phyloP scores from a whole-genome alignment of 345 rosid species.

The Litchi chinensis region DNA sequence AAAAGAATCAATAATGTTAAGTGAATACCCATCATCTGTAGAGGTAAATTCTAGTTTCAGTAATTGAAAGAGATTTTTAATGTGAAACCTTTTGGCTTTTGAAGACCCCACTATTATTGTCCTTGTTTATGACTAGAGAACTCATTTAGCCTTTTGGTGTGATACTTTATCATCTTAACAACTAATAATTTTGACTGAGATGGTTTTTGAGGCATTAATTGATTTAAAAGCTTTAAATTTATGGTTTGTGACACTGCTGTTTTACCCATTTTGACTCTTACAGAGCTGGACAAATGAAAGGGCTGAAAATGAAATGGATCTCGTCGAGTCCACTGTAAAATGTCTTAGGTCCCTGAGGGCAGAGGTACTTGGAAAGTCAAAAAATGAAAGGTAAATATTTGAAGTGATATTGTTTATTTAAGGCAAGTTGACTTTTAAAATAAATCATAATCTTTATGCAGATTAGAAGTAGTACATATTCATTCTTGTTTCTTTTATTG shows the following conservation, averaged over 20 bases:
- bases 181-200: not conserved
- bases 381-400: conserved; percentile 66
- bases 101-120: not conserved
- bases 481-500: not conserved
- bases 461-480: not conserved
- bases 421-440: not conserved
- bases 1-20: conserved; percentile 76
- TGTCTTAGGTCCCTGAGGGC: conserved; percentile 74
- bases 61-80: not conserved
- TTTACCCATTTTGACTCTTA: not conserved
- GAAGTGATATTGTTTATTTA: not conserved
- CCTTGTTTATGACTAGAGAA: not conserved
- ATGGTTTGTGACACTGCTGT: conserved; percentile 3
- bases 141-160: not conserved
- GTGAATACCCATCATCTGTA: conserved; percentile 67
- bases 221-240: not conserved
- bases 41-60: conserved; percentile 49
- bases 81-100: not conserved
- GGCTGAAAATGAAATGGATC: conserved; percentile 80
- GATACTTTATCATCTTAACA: not conserved
- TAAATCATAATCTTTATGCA: not conserved
- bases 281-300: conserved; percentile 73
- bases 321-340: conserved; percentile 67
- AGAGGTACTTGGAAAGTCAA: conserved; percentile 69
- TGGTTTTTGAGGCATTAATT: not conserved